These are phyloP conservation scores for Bipolaris sorokiniana DNA, from an alignment of 2,329 filamentous ascomycete genomes.

Conservation along the genomic window DNA sequence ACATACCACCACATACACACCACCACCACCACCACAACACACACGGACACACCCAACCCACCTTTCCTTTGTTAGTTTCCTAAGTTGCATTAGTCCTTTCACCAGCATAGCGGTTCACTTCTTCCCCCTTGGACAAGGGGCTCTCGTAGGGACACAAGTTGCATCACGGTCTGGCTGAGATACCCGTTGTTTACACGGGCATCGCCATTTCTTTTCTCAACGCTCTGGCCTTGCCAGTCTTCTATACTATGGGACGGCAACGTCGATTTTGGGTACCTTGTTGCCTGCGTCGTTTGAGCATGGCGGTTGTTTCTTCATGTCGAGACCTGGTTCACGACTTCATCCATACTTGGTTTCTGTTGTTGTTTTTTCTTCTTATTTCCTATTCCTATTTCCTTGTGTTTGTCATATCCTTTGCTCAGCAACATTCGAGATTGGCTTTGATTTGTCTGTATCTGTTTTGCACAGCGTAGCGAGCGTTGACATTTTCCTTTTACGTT, in stretches of 20 bases:
- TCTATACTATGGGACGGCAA: slow-evolving; percentile 42
- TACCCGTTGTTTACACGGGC: slow-evolving; percentile 32
- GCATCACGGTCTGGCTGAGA: slow-evolving; percentile 44
- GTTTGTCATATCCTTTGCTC: neutral
- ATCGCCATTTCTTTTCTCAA: slow-evolving; percentile 33
- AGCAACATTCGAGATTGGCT: slow-evolving; percentile 34
- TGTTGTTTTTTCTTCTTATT: slow-evolving; percentile 22
- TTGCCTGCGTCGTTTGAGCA: slow-evolving; percentile 34
- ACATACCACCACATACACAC: slow-evolving; percentile 8
- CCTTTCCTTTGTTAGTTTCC: slow-evolving; percentile 32
- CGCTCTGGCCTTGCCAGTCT: slow-evolving; percentile 28
- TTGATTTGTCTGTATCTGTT: slow-evolving; percentile 27
- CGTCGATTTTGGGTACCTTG: slow-evolving; percentile 33
- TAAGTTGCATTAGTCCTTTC: slow-evolving; percentile 38
- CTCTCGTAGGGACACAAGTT: slow-evolving; percentile 40
- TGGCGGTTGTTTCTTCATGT: slow-evolving; percentile 36
- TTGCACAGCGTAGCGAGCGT: slow-evolving; percentile 47
- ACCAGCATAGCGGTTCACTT: slow-evolving; percentile 46
- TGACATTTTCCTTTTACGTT: slow-evolving; percentile 37
- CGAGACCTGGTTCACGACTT: slow-evolving; percentile 24
- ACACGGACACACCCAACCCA: slow-evolving; percentile 7
- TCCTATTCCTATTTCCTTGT: slow-evolving; percentile 10
- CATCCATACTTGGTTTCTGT: slow-evolving; percentile 12
- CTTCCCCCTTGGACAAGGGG: slow-evolving; percentile 25
- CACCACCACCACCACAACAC: slow-evolving; percentile 14